Evolutionary conservation across 1,139 yeast species (phyloP), one percentile per base, ranked within the genome.

Genomic region (Yamadazyma spencermartinsiae): DNA sequence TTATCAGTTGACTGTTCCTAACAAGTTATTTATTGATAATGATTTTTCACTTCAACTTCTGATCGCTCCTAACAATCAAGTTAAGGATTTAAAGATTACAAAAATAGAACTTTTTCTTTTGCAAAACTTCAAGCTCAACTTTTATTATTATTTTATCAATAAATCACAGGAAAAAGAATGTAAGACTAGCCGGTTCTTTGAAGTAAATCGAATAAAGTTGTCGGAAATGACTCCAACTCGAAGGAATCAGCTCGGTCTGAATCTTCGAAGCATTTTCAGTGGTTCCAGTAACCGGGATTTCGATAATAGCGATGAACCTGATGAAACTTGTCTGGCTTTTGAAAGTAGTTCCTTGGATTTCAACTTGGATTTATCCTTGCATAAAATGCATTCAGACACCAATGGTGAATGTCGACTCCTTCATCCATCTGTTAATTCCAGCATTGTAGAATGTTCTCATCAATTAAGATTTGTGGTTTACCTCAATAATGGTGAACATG

Each of bases 1-100:
- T 19, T 36, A 36, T 14, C 36, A 36, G 24, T 29, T 36, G 13
- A 15, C 16, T 6, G 19, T 36, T 9, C 39, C 39, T n/a, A 33
- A 28, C 13, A 32, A 21, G 13, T 15, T 36, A 17, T 36, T 36
- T 18, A 5, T 33, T 4, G 20, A 30, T 17, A 20, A 36, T 24
- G 13, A 15, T 11, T 36, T 36, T 15, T 4, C 4, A 5, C 23
- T 36, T 19, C 18, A 15, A 3, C 21, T 36, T 15, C 4, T 6
- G 4, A 21, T 36, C 5, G 13, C 10, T 7, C 24, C 23, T 2
- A 26, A 16, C 16, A 28, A 28, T 28, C 31, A 28, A 14, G 31
- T 28, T 3, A 28, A 28, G 20, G 20, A 28, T 15, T 28, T 28
- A 10, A 28, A 16, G 20, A 28, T 28, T 7, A 28, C 7, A 6